A percentile compares a stretch with the other conserved stretches of the same genome.
These are phyloP conservation scores for Pestalotiopsis sp. DNA, from an alignment of 2,329 filamentous ascomycete species.

Conservation along the genomic window DNA sequence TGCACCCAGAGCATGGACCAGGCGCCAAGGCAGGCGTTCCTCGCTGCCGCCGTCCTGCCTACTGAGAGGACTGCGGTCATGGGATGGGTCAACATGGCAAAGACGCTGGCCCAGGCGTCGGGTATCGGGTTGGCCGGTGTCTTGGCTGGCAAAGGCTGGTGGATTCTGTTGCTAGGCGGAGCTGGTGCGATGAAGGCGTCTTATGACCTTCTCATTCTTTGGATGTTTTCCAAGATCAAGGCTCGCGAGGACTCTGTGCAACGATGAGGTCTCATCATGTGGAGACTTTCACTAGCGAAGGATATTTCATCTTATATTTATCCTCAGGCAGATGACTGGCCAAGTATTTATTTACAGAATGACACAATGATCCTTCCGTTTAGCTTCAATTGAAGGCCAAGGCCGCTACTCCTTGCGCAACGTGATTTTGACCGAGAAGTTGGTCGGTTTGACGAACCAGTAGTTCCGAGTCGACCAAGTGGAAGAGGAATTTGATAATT, in stretches of 20 bases:
- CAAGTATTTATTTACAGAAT: too few species aligned
- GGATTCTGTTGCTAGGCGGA: conserved; percentile 51
- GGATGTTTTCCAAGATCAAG: neutral
- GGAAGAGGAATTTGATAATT: neutral
- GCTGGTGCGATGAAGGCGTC: conserved; percentile 50
- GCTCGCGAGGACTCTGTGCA: too few species aligned
- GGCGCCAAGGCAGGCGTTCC: conserved; percentile 53
- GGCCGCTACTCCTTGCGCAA: neutral
- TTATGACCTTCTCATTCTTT: conserved; percentile 39
- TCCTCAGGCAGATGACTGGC: too few species aligned
- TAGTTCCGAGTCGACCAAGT: conserved; percentile 6
- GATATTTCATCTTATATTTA: too few species aligned
- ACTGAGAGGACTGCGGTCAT: conserved; percentile 56
- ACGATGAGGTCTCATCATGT: too few species aligned
- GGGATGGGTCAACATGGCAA: conserved; percentile 54
- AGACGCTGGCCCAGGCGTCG: conserved; percentile 49
- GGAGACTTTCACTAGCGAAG: too few species aligned
- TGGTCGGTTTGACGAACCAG: conserved; percentile 11
- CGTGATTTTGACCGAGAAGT: conserved; percentile 5
- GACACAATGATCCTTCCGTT: too few species aligned
- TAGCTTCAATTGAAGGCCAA: too few species aligned
- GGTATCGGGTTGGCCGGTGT: conserved; percentile 52
- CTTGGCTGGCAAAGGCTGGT: conserved; percentile 41
- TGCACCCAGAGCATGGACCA: conserved; percentile 54
- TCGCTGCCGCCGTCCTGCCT: conserved; percentile 50